Evolutionary conservation across 2,329 filamentous ascomycete species (phyloP).

Genomic region (Diaporthe sp.): DNA sequence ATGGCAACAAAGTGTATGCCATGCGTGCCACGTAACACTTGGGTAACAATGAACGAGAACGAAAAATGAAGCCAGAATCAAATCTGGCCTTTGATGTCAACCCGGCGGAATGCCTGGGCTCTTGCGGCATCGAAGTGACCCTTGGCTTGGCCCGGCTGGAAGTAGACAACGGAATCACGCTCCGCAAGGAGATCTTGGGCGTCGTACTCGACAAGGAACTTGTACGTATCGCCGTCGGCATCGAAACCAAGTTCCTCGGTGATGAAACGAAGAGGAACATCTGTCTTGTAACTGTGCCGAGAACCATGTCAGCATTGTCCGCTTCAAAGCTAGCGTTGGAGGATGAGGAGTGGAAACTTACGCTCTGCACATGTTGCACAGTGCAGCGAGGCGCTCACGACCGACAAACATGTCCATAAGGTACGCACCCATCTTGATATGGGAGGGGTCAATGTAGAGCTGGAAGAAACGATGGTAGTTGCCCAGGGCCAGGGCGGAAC

Average conservation of each 20-base stretch:
- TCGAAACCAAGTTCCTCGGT: conserved; percentile 97
- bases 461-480: conserved; percentile 99
- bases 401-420: conserved; percentile 99
- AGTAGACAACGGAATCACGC: conserved; percentile 76
- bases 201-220: conserved; percentile 87
- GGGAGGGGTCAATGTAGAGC: conserved; percentile 91
- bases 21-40: neutral
- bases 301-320: conserved; percentile 54
- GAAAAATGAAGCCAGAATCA: conserved; percentile 54
- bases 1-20: conserved; percentile 6
- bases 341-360: conserved; percentile 62
- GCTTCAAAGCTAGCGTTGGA: neutral
- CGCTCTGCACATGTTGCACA: conserved; percentile 95
- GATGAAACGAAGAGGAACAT: conserved; percentile 89
- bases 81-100: conserved; percentile 98
- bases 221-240: conserved; percentile 87
- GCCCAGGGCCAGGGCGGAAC: conserved; percentile 89
- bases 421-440: conserved; percentile 86
- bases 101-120: conserved; percentile 79
- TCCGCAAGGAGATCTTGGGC: conserved; percentile 83
- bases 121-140: conserved; percentile 79
- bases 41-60: conserved; percentile 24
- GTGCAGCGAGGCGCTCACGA: conserved; percentile 88
- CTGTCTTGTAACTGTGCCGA: conserved; percentile 83
- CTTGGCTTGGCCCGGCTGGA: conserved; percentile 79